Evolutionary conservation across 805 yeast genomes (phyloP).

Genomic region (Candida xyloterini): DNA sequence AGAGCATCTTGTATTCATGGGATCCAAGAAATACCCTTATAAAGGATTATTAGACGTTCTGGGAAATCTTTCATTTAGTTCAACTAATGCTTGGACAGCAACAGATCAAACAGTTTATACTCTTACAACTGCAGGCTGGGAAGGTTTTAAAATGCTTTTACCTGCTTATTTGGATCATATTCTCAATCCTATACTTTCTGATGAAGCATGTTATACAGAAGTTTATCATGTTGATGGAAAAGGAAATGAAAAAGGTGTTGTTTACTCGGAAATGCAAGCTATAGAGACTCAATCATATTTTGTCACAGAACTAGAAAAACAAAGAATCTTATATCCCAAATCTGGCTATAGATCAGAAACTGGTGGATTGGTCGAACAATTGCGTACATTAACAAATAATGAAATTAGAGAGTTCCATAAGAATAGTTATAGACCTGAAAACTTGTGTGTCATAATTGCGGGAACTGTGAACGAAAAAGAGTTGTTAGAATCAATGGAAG

Average conservation of each 20-base stretch:
- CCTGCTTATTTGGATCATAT: slow-evolving; percentile 92
- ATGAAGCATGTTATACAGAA: slow-evolving; percentile 88
- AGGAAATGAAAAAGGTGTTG: slow-evolving; percentile 93
- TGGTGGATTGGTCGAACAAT: slow-evolving; percentile 80
- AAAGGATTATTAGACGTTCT: slow-evolving; percentile 87
- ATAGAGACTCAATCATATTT: slow-evolving; percentile 78
- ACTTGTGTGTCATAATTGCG: slow-evolving; percentile 76
- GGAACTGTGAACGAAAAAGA: slow-evolving; percentile 83
- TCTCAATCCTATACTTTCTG: slow-evolving; percentile 79
- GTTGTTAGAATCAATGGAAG: slow-evolving; percentile 53
- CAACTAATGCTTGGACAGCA: slow-evolving; percentile 96
- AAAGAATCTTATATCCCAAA: slow-evolving; percentile 50
- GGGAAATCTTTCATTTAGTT: slow-evolving; percentile 79
- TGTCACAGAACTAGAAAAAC: slow-evolving; percentile 55
- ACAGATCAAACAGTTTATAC: slow-evolving; percentile 96
- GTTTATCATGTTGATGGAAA: slow-evolving; percentile 92
- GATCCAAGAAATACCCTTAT: slow-evolving; percentile 82
- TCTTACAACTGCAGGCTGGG: slow-evolving; percentile 92
- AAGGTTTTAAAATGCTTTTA: slow-evolving; percentile 77
- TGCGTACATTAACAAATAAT: slow-evolving; percentile 68
- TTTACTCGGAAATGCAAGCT: slow-evolving; percentile 95
- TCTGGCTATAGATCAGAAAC: slow-evolving; percentile 93
- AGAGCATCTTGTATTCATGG: slow-evolving; percentile 94
- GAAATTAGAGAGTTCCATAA: slow-evolving; percentile 76
- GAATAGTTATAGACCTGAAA: slow-evolving; percentile 73